These are phyloP conservation scores for Hyaloraphidium curvatum DNA, from an alignment of 192 early-diverging fungal species.

Conservation along the genomic window DNA sequence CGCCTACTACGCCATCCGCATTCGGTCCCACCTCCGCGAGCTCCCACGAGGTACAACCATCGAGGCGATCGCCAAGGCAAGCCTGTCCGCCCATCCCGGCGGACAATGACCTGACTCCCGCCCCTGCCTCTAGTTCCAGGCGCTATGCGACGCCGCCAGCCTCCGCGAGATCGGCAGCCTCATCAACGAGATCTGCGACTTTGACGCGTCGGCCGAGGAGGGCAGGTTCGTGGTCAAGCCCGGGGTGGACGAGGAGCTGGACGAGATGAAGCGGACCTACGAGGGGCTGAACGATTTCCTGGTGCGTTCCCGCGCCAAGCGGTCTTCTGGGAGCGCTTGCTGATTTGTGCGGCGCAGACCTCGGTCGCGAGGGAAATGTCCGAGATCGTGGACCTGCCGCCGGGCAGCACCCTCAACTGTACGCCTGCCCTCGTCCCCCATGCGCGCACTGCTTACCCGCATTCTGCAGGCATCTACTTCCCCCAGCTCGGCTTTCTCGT, in stretches of 20 bases:
- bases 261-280: conserved; percentile 43
- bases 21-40: conserved; percentile 14
- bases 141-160: conserved; percentile 7
- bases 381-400: no score
- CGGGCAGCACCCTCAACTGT: no score
- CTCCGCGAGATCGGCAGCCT: conserved; percentile 27
- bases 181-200: conserved; percentile 48
- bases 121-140: no score
- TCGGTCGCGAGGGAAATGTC: no score
- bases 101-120: no score
- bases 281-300: conserved; percentile 43
- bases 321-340: no score
- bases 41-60: no score
- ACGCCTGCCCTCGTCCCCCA: no score
- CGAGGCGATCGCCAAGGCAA: no score
- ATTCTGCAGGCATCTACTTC: conserved; percentile 64
- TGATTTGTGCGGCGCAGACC: no score
- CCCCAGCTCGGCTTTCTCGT: conserved; percentile 63
- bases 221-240: conserved; percentile 34
- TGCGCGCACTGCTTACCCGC: no score
- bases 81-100: no score
- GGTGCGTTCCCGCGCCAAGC: conserved; percentile 19
- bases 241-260: conserved; percentile 32
- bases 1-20: conserved; percentile 32
- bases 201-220: conserved; percentile 40